Conservation (phyloP, 441 rosid species). For the Corymbia calophylla region DNA sequence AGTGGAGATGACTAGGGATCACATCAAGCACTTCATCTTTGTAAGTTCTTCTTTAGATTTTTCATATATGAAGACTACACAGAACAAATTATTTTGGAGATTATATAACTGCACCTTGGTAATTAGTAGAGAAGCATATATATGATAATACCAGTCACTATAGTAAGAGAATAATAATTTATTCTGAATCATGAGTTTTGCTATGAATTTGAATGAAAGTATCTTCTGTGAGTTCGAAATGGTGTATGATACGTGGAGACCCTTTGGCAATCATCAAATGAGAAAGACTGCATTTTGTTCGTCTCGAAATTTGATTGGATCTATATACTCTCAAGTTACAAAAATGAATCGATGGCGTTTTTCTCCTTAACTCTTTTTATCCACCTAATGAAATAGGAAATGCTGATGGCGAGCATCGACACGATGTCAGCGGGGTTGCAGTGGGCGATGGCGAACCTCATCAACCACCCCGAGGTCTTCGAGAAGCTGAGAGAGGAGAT, state of each 20-base stretch:
- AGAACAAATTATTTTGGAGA: not conserved
- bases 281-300: not conserved
- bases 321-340: not conserved
- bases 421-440: constrained; percentile 5
- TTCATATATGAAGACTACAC: not conserved
- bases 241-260: not conserved
- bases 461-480: not conserved
- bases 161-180: too few species aligned
- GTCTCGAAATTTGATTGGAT: not conserved
- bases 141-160: not conserved
- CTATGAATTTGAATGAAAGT: not conserved
- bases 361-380: not conserved
- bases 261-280: not conserved
- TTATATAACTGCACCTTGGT: not conserved
- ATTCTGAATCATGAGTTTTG: not conserved
- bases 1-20: not conserved
- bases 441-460: constrained; percentile 9
- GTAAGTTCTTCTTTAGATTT: not conserved
- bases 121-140: not conserved
- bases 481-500: constrained; percentile 8
- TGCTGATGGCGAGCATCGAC: constrained; percentile 6
- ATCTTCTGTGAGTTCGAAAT: not conserved
- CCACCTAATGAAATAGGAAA: not conserved
- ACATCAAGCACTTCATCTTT: constrained; percentile 11
- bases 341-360: not conserved